Conservation (phyloP, 208 protist species). For the Lotmaria passim region DNA sequence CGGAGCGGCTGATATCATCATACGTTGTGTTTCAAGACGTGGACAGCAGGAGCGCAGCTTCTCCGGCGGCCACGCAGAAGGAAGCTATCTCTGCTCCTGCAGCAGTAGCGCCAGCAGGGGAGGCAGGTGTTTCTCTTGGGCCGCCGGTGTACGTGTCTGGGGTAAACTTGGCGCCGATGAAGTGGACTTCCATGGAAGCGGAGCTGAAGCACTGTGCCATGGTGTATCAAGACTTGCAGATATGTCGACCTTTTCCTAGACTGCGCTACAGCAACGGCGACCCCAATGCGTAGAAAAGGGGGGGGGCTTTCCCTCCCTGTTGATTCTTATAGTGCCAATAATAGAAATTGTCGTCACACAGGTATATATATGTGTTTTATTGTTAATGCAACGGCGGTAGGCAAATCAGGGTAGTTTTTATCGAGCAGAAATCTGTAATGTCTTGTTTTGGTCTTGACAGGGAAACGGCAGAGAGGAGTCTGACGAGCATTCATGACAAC, state of each 20-base stretch:
- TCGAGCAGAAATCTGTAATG: too few relatives aligned
- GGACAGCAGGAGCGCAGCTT: background rate
- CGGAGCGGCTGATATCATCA: slow-evolving; percentile 21
- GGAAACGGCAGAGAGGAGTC: too few relatives aligned
- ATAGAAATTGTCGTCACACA: background rate
- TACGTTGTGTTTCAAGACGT: slow-evolving; percentile 34
- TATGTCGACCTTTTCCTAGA: background rate
- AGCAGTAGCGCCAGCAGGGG: background rate
- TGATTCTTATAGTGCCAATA: too few relatives aligned
- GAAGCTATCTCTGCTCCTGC: background rate
- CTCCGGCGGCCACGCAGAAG: too few relatives aligned
- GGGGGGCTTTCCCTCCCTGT: too few relatives aligned
- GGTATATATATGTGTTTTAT: background rate
- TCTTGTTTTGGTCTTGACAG: too few relatives aligned
- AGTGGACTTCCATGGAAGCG: slow-evolving; percentile 11
- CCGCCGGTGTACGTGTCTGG: slow-evolving; percentile 13
- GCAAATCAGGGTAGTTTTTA: background rate
- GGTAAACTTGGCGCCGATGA: background rate
- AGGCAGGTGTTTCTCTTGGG: background rate
- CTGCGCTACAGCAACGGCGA: background rate
- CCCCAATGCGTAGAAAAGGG: background rate
- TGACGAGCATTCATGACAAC: too few relatives aligned
- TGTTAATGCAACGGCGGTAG: too few relatives aligned
- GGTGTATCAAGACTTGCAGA: background rate
- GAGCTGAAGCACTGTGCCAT: slow-evolving; percentile 6